phyloP scores from a whole-genome alignment of 805 yeast species.

The Suhomyces canberraensis region DNA sequence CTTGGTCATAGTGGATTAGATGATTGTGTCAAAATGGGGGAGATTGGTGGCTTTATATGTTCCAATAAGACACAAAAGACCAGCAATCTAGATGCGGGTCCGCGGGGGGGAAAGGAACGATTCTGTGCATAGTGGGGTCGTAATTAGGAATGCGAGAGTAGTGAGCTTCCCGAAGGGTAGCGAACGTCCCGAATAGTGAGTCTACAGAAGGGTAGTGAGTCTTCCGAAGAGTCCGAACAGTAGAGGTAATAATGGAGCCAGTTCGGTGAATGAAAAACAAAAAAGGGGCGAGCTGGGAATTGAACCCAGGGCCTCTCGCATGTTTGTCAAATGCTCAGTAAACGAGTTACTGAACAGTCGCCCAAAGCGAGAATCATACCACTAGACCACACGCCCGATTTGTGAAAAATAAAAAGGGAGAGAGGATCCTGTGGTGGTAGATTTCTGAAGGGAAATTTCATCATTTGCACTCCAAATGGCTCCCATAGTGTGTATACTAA shows the following conservation, averaged over 20 bases:
- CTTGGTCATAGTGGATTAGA: slow-evolving; percentile 13
- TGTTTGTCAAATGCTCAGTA: slow-evolving; percentile 10
- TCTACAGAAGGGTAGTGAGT: no score
- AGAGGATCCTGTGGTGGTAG: background rate
- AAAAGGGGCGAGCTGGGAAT: slow-evolving; percentile 49
- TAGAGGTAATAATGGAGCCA: no score
- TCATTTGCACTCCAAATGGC: no score
- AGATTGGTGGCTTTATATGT: background rate
- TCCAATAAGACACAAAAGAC: background rate
- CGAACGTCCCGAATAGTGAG: no score
- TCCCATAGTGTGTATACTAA: no score
- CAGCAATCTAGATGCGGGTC: background rate
- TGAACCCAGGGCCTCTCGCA: slow-evolving; percentile 66
- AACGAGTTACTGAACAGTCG: slow-evolving; percentile 2
- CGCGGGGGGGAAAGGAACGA: slow-evolving; percentile 2
- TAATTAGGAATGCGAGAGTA: no score
- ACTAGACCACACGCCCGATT: slow-evolving; percentile 24
- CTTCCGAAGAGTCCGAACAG: no score
- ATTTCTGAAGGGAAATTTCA: no score
- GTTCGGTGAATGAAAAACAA: no score
- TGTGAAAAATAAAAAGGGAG: background rate
- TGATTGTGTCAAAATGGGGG: background rate
- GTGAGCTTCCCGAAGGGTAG: no score
- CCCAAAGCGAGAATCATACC: slow-evolving; percentile 26
- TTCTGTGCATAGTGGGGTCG: background rate